Evolutionary conservation across 306 rosid species (phyloP).

Genomic region (Benincasa hispida): DNA sequence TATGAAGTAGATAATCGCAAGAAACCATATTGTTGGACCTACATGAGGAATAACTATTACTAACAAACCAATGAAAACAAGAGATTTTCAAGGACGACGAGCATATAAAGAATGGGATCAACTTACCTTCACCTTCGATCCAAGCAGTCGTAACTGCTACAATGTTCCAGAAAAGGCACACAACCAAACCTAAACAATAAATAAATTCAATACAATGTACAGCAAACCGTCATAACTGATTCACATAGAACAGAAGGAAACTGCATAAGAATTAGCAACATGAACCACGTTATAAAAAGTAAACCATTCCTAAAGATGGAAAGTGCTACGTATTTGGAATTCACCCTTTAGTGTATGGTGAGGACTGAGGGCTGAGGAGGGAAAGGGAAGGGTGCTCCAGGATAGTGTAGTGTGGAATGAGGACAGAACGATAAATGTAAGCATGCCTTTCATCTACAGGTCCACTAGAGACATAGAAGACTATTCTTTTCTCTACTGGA

Average conservation of each 20-base stretch:
- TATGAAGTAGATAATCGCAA: conserved; percentile 66
- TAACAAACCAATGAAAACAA: conserved; percentile 12
- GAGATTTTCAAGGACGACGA: not conserved
- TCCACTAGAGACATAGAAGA: not conserved
- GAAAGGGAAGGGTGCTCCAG: not conserved
- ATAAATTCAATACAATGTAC: conserved; percentile 10
- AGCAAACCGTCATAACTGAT: not conserved
- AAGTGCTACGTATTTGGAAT: not conserved
- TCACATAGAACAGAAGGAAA: not conserved
- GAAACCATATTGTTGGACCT: conserved; percentile 82
- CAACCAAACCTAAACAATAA: conserved; percentile 50
- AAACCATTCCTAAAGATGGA: not conserved
- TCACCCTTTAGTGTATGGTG: not conserved
- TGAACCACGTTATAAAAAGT: not conserved
- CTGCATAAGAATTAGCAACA: not conserved
- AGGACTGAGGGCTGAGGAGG: not conserved
- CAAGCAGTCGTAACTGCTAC: conserved; percentile 71
- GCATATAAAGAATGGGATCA: conserved; percentile 3
- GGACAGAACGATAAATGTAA: not conserved
- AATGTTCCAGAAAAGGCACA: conserved; percentile 70
- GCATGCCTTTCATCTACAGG: not conserved
- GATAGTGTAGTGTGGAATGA: not conserved
- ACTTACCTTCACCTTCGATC: conserved; percentile 77
- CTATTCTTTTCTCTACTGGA: not conserved
- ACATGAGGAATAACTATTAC: conserved; percentile 17